These are phyloP conservation scores for Elsinoe fawcettii DNA, from an alignment of 2,329 filamentous ascomycete genomes.

Conservation along the genomic window DNA sequence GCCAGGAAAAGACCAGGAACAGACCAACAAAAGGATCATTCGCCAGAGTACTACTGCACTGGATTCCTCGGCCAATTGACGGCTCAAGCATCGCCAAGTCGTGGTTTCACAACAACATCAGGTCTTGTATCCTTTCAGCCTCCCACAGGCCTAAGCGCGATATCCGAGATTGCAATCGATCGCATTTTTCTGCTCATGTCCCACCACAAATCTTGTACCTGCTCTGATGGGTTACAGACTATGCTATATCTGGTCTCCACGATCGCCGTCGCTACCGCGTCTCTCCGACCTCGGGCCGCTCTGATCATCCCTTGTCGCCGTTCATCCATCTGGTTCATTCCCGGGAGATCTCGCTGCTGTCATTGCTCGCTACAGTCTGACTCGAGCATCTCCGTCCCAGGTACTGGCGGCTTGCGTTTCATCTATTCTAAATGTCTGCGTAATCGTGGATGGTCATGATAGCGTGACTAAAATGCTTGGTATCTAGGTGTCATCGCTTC, in stretches of 20 bases:
- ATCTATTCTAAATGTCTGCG: not conserved
- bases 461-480: not conserved
- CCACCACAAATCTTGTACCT: not conserved
- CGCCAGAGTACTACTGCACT: not conserved
- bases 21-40: not conserved
- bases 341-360: constrained; percentile 1
- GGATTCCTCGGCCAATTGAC: not conserved
- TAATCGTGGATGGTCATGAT: constrained; percentile 10
- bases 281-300: constrained; percentile 2
- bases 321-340: constrained; percentile 3
- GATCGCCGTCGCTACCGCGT: constrained; percentile 9
- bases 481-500: not conserved
- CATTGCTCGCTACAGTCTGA: not conserved
- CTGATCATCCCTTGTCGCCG: not conserved
- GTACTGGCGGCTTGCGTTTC: not conserved
- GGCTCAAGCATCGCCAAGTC: constrained; percentile 6
- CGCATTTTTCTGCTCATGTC: not conserved
- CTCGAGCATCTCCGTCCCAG: not conserved
- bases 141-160: not conserved
- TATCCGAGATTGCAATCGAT: constrained; percentile 9
- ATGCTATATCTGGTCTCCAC: not conserved
- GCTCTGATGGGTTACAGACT: not conserved
- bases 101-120: not conserved
- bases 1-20: not conserved
- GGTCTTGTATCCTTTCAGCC: not conserved